Evolutionary conservation across 805 yeast genomes (phyloP).

Genomic region (fission yeast (Schizosaccharomyces pombe)): DNA sequence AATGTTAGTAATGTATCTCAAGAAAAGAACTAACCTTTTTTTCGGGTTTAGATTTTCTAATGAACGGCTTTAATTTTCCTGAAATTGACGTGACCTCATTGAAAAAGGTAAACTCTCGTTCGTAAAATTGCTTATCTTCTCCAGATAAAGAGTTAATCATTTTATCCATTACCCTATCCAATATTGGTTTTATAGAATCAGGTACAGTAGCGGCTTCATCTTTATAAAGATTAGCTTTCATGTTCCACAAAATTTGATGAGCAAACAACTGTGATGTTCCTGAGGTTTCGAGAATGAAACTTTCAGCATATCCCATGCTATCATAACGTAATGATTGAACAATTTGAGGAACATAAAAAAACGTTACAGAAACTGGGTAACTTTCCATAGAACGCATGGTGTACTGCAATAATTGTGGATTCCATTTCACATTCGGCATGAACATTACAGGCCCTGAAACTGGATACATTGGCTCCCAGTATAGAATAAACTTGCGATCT

Average conservation of each 20-base stretch:
- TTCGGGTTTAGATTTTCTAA: slow-evolving; percentile 84
- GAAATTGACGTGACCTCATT: slow-evolving; percentile 79
- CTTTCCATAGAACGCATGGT: slow-evolving; percentile 74
- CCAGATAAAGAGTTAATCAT: slow-evolving; percentile 40
- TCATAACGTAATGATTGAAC: slow-evolving; percentile 82
- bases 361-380: slow-evolving; percentile 68
- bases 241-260: slow-evolving; percentile 95
- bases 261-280: slow-evolving; percentile 76
- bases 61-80: slow-evolving; percentile 82
- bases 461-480: slow-evolving; percentile 62
- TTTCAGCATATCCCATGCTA: slow-evolving; percentile 57
- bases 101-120: slow-evolving; percentile 71
- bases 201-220: slow-evolving; percentile 69
- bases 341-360: slow-evolving; percentile 93
- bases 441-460: slow-evolving; percentile 66
- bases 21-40: slow-evolving; percentile 31
- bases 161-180: slow-evolving; percentile 45
- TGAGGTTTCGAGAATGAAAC: slow-evolving; percentile 78
- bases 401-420: slow-evolving; percentile 55
- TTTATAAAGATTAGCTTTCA: slow-evolving; percentile 74
- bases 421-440: slow-evolving; percentile 43
- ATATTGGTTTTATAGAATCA: slow-evolving; percentile 57
- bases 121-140: slow-evolving; percentile 43
- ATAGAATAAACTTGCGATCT: slow-evolving; percentile 17
- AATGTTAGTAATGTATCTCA: neutral